A percentile compares a stretch with the other conserved stretches of the same genome.
phyloP scores from a whole-genome alignment of 1,284 basidiomycete species.

The Kwoniella shivajii region DNA sequence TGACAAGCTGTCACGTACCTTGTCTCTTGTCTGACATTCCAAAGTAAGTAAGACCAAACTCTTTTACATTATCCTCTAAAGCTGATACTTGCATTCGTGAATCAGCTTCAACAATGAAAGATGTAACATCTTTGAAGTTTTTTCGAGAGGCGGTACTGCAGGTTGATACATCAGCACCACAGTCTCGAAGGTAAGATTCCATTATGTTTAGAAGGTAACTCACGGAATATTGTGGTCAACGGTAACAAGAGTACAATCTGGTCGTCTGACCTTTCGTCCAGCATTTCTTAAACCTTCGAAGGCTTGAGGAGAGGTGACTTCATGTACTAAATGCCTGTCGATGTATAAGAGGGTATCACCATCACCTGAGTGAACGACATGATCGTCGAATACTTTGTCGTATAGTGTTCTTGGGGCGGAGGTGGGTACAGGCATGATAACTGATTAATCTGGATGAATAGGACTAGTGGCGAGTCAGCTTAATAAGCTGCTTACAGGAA shows the following conservation, averaged over 20 bases:
- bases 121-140: conserved; percentile 71
- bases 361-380: conserved; percentile 79
- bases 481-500: neutral
- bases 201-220: conserved; percentile 48
- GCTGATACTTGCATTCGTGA: conserved; percentile 88
- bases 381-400: conserved; percentile 96
- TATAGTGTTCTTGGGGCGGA: conserved; percentile 76
- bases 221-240: conserved; percentile 96
- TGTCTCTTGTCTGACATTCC: conserved; percentile 89
- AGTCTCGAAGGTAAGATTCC: neutral
- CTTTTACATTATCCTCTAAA: conserved; percentile 92
- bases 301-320: conserved; percentile 94
- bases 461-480: conserved; percentile 11
- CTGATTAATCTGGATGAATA: neutral
- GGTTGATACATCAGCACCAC: neutral
- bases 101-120: conserved; percentile 85
- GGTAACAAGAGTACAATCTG: conserved; percentile 92
- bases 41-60: conserved; percentile 93
- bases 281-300: conserved; percentile 92
- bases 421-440: conserved; percentile 54
- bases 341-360: conserved; percentile 90
- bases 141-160: conserved; percentile 80
- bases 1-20: conserved; percentile 62
- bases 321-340: conserved; percentile 93
- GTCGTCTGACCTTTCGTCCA: conserved; percentile 76